Percentiles rank a stretch among this genome's conserved stretches.
phyloP scores from a whole-genome alignment of 176 grass and related monocot genomes.

The barley (Hordeum vulgare) region DNA sequence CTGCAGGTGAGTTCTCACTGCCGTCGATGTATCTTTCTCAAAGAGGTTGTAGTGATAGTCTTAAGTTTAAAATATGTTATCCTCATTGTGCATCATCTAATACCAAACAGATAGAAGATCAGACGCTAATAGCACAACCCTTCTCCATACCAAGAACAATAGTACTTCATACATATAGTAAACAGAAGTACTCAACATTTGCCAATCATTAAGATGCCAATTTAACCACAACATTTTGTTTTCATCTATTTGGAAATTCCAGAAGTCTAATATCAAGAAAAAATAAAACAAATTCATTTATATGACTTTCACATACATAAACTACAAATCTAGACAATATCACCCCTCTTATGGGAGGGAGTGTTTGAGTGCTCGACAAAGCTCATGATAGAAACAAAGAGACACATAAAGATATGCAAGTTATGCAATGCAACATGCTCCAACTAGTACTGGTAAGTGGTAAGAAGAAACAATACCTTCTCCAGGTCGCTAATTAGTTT shows the following conservation, averaged over 20 bases:
- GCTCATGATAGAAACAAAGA: background rate
- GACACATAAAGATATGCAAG: background rate
- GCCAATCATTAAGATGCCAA: background rate
- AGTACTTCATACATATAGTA: background rate
- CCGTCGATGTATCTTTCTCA: background rate
- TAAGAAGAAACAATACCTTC: constrained; percentile 46
- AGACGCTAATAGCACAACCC: background rate
- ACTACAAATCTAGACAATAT: background rate
- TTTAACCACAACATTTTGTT: background rate
- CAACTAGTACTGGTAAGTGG: background rate
- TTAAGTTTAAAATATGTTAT: background rate
- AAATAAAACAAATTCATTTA: background rate
- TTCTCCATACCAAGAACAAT: background rate
- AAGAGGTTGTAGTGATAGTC: background rate
- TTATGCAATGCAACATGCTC: background rate
- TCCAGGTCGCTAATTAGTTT: constrained; percentile 46
- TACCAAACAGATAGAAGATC: background rate
- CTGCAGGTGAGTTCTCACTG: background rate
- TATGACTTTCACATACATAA: background rate
- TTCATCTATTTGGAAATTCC: background rate
- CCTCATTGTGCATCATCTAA: background rate
- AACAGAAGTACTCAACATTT: background rate
- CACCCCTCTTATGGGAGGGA: background rate
- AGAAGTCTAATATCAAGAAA: background rate
- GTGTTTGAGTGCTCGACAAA: background rate